Evolutionary conservation across 1,284 basidiomycete genomes (phyloP).

Genomic region (Pisolithus thermaeus): DNA sequence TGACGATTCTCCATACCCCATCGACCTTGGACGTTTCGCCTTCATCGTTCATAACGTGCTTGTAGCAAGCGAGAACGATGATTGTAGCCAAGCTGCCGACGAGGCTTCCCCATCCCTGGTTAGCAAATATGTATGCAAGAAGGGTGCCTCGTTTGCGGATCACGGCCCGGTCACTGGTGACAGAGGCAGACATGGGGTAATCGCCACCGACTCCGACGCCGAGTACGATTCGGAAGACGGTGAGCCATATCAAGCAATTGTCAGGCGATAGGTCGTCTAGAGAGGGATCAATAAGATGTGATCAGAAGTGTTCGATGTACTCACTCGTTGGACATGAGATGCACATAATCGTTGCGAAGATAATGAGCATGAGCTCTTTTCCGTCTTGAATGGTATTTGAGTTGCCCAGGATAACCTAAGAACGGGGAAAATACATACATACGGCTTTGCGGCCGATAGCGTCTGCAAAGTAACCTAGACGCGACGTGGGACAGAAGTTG

Average conservation of each 20-base stretch:
- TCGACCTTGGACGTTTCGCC: conserved; percentile 59
- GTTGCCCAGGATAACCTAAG: not conserved
- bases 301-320: conserved; percentile 6
- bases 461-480: conserved; percentile 53
- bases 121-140: conserved; percentile 70
- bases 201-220: conserved; percentile 79
- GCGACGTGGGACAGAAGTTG: not conserved
- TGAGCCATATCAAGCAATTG: conserved; percentile 52
- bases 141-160: conserved; percentile 69
- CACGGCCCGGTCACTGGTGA: conserved; percentile 65
- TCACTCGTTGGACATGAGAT: conserved; percentile 45
- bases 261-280: conserved; percentile 39
- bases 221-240: conserved; percentile 63
- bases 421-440: conserved; percentile 35
- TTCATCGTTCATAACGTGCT: conserved; percentile 52
- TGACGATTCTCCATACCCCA: conserved; percentile 51
- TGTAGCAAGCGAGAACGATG: conserved; percentile 66
- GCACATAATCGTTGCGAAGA: conserved; percentile 61
- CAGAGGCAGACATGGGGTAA: conserved; percentile 74
- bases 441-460: conserved; percentile 61
- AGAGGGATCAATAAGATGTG: conserved; percentile 1
- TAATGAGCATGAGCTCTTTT: conserved; percentile 77
- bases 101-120: conserved; percentile 73
- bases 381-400: conserved; percentile 42
- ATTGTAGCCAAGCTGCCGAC: conserved; percentile 62